Evolutionary conservation across 129 eudicot genomes (phyloP).

Genomic region (Erigeron canadensis): DNA sequence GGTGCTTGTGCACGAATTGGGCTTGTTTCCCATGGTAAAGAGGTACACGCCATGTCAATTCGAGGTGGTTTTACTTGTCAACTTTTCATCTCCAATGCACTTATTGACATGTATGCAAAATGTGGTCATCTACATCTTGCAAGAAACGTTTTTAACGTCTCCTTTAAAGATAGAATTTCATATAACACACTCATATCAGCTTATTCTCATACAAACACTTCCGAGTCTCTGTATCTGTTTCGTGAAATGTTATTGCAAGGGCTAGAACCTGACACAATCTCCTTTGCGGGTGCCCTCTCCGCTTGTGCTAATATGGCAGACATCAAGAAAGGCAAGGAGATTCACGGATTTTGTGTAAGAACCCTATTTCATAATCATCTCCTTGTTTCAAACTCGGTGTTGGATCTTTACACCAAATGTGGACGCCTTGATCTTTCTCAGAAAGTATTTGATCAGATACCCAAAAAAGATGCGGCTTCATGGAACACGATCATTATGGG

Average conservation of each 20-base stretch:
- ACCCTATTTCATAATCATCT: conserved; percentile 37
- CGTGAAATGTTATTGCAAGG: conserved; percentile 48
- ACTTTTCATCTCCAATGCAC: conserved; percentile 44
- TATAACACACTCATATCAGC: conserved; percentile 68
- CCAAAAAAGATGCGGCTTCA: conserved; percentile 43
- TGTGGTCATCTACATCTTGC: conserved; percentile 55
- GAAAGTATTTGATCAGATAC: conserved; percentile 32
- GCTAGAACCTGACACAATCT: conserved; percentile 45
- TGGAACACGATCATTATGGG: conserved; percentile 64
- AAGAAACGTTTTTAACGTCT: conserved; percentile 40
- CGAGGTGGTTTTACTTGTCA: conserved; percentile 35
- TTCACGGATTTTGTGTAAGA: conserved; percentile 55
- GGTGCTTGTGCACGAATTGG: conserved; percentile 52
- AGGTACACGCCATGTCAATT: conserved; percentile 42
- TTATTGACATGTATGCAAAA: conserved; percentile 57
- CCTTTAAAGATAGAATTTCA: conserved; percentile 48
- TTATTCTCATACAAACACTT: conserved; percentile 50
- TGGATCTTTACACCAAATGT: conserved; percentile 70
- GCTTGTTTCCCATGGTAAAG: conserved; percentile 37
- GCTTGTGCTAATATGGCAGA: conserved; percentile 64
- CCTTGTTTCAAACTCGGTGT: conserved; percentile 58
- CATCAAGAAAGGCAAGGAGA: conserved; percentile 50
- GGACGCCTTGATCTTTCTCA: conserved; percentile 52
- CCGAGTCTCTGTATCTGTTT: conserved; percentile 48
- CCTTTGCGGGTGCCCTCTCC: conserved; percentile 53